Base-by-base conservation (phyloP, 1,139 yeast species). In the Yamadazyma triangularis region DNA sequence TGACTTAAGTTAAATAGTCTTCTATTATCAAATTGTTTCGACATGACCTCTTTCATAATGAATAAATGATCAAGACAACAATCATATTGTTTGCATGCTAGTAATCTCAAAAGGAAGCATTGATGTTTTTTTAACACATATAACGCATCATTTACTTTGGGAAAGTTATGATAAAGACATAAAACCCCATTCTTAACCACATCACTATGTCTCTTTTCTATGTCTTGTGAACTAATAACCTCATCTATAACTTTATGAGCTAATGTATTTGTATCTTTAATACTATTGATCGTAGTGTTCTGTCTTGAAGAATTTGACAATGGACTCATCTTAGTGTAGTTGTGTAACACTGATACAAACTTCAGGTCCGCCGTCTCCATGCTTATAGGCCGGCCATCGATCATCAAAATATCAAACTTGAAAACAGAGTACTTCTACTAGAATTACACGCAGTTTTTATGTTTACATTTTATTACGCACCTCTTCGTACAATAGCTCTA, bases 101-200 rank as follows among this genome's bases (percentile, higher is more conserved):
- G 48, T 24, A 61, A 38, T 28, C 46, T 48, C 14, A 62, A 48
- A n/a, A 61, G 39, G 34, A 49, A 56, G 3, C 52, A 38, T 35
- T 62, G 65, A 32, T 61, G 65, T 26, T 45, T 52, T 35, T 31
- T 34, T 7, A 32, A n/a, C 2, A 31, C 23, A 11, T 3, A 11
- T 2, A 15, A 3, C 2, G 32, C 3, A 4, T 34, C 32, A 8
- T 8, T 16, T 4, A 16, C 14, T 23, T 27, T 12, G 4, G 21
- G 11, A 13, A 26, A 13, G 12, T 24, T 25, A 15, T 27, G 26
- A 28, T 40, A 39, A 21, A 39, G 29, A 21, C 41, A 40, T 8
- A 26, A 14, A 21, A 40, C 39, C 2, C 30, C 44, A 14, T 40
- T 37, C 3, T 15, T 12, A 5, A 29, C 27, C 13, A 30, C 27